These are phyloP conservation scores for Serendipita vermifera DNA, from an alignment of 768 basidiomycete species.

Conservation along the genomic window DNA sequence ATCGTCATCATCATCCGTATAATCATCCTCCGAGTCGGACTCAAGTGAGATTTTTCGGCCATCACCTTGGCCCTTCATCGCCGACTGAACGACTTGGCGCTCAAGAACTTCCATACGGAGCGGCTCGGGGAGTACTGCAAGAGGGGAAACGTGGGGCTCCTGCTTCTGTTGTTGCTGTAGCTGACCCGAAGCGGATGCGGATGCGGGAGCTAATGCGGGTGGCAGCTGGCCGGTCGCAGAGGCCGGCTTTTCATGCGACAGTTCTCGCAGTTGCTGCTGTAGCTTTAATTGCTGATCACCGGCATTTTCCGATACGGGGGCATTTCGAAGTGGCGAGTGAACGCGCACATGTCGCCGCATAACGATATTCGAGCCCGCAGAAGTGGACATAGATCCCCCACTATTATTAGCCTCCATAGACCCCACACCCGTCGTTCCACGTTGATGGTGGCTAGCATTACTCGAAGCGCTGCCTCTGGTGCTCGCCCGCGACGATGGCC, in stretches of 20 bases:
- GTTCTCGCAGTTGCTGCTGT: neutral
- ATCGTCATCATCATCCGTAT: neutral
- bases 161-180: neutral
- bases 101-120: neutral
- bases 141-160: neutral
- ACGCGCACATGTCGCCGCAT: no score
- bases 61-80: neutral
- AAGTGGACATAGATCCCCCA: neutral
- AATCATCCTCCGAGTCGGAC: neutral
- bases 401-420: neutral
- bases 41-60: neutral
- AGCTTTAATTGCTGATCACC: no score
- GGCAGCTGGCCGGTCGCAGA: neutral
- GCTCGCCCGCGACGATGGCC: neutral
- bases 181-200: neutral
- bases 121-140: neutral
- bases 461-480: neutral
- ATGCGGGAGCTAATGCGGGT: neutral
- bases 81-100: conserved; percentile 1
- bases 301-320: no score
- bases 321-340: no score
- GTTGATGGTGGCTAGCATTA: neutral
- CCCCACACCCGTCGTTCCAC: neutral
- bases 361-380: neutral
- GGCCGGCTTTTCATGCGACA: no score